A percentile compares a stretch with the other conserved stretches of the same genome.
Evolutionary conservation across 352 stramenopile genomes (phyloP).

Genomic region (Thraustotheca clavata): DNA sequence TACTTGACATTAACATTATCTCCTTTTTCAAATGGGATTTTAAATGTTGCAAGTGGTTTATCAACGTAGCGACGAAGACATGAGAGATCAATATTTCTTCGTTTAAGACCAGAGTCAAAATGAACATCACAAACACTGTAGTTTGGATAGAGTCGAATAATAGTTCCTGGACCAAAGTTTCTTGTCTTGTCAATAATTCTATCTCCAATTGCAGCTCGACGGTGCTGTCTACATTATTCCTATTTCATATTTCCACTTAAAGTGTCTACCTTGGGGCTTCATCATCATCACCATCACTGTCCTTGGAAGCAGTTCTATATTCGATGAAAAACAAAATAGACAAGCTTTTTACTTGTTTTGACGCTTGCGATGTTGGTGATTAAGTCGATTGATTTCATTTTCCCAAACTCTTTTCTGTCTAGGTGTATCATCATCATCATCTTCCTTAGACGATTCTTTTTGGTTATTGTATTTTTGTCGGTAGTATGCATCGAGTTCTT

Average conservation of each 20-base stretch:
- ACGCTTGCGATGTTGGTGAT: background rate
- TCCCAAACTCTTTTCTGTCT: background rate
- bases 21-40: background rate
- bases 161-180: conserved; percentile 33
- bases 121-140: conserved; percentile 65
- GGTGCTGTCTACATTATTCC: background rate
- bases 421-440: conserved; percentile 5
- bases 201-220: conserved; percentile 31
- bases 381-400: background rate
- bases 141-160: conserved; percentile 51
- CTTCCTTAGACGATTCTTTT: background rate
- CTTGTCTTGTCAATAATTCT: conserved; percentile 32
- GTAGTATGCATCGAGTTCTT: conserved; percentile 49
- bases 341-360: background rate
- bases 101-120: conserved; percentile 45
- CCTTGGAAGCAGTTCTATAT: background rate
- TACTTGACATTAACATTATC: conserved; percentile 32
- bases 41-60: background rate
- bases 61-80: conserved; percentile 24
- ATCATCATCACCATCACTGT: conserved; percentile 1
- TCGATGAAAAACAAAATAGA: background rate
- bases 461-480: background rate
- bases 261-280: conserved; percentile 8
- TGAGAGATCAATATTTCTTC: conserved; percentile 52
- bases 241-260: background rate